Conservation (phyloP, 106 monocot genomes). For the Apostasia ramifera region DNA sequence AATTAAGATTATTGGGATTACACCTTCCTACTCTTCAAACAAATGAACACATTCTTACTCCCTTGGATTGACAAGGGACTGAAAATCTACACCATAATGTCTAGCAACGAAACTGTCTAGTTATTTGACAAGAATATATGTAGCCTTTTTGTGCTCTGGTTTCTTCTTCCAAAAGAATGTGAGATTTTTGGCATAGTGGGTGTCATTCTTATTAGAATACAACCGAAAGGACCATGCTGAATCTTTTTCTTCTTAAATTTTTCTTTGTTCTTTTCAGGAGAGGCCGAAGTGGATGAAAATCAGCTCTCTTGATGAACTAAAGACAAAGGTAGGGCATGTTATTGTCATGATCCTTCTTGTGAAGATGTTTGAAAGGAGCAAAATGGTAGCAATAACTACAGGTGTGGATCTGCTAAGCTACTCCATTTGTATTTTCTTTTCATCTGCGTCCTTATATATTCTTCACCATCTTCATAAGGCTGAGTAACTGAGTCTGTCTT, state of each 20-base stretch:
- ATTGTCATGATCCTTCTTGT: slow-evolving; percentile 95
- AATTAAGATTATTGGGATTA: no score
- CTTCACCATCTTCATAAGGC: slow-evolving; percentile 78
- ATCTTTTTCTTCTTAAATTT: not conserved
- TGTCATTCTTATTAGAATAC: no score
- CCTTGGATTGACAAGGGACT: no score
- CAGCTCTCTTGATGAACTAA: slow-evolving; percentile 79
- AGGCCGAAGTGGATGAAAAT: slow-evolving; percentile 91
- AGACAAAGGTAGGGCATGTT: slow-evolving; percentile 90
- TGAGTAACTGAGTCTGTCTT: not conserved
- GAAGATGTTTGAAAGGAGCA: slow-evolving; percentile 97
- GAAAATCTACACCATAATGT: no score
- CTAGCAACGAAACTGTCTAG: no score
- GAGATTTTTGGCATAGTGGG: no score
- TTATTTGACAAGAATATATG: no score
- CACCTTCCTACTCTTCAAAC: no score
- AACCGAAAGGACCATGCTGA: no score
- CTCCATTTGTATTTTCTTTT: slow-evolving; percentile 71
- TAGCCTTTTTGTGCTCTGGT: no score
- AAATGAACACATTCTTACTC: no score
- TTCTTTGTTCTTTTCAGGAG: slow-evolving; percentile 41
- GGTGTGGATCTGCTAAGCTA: slow-evolving; percentile 83
- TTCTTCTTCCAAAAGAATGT: no score
- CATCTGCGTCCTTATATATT: slow-evolving; percentile 74
- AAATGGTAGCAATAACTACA: slow-evolving; percentile 77